Conservation (phyloP, 306 rosid genomes). For the Hylodesmum podocarpum region DNA sequence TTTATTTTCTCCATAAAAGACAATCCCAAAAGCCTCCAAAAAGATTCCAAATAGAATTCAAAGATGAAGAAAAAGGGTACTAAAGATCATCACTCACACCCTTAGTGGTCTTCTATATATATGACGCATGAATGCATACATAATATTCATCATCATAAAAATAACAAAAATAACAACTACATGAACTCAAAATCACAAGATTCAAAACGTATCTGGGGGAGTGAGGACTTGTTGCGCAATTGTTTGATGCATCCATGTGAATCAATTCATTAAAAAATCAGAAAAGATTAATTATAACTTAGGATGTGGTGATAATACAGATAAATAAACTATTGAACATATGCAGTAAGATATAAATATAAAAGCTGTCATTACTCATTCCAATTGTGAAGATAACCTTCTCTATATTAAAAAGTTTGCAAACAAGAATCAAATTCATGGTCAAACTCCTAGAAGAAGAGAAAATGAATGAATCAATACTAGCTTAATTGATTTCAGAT, state of each 20-base stretch:
- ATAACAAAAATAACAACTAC: background rate
- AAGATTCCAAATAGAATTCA: slow-evolving; percentile 30
- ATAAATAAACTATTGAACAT: slow-evolving; percentile 18
- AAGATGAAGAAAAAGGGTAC: slow-evolving; percentile 28
- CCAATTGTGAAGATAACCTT: slow-evolving; percentile 19
- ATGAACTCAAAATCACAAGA: background rate
- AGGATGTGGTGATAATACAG: slow-evolving; percentile 23
- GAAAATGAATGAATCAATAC: background rate
- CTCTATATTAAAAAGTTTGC: background rate
- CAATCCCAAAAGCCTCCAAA: slow-evolving; percentile 41
- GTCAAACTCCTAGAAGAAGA: background rate
- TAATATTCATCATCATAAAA: background rate
- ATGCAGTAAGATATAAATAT: slow-evolving; percentile 12
- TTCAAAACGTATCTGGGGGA: background rate
- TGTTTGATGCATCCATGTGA: slow-evolving; percentile 34
- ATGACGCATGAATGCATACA: slow-evolving; percentile 15
- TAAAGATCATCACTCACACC: slow-evolving; percentile 12
- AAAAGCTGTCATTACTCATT: slow-evolving; percentile 34
- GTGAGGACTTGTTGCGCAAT: background rate
- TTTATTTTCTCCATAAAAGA: slow-evolving; percentile 41
- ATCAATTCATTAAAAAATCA: background rate
- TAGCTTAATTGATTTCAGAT: background rate
- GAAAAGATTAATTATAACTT: slow-evolving; percentile 3
- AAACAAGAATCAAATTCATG: slow-evolving; percentile 13
- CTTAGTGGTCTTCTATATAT: slow-evolving; percentile 18